phyloP scores from a whole-genome alignment of 345 rosid genomes.

The Erucastrum elatum region DNA sequence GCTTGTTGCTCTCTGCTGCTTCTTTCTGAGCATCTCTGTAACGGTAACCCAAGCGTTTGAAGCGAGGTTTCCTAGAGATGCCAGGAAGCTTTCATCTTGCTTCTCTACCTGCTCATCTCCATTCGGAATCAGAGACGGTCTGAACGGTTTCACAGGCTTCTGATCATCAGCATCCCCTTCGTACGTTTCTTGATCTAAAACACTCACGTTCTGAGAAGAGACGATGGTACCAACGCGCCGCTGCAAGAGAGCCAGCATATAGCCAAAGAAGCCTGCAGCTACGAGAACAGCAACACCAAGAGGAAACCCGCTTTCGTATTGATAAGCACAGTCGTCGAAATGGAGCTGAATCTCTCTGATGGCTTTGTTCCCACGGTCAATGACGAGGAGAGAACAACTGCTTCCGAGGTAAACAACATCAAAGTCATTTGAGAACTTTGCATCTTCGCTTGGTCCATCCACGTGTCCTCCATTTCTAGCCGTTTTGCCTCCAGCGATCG shows the following conservation, averaged over 20 bases:
- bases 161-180: conserved; percentile 46
- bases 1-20: conserved; percentile 38
- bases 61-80: conserved; percentile 63
- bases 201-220: conserved; percentile 69
- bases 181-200: conserved; percentile 51
- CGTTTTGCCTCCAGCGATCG: conserved; percentile 96
- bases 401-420: conserved; percentile 96
- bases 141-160: conserved; percentile 61
- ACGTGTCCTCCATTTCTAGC: conserved; percentile 79
- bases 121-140: conserved; percentile 84
- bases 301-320: conserved; percentile 92
- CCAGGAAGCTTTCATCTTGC: conserved; percentile 76
- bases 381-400: conserved; percentile 93
- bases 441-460: conserved; percentile 99
- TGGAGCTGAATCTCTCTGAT: conserved; percentile 96
- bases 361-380: conserved; percentile 92
- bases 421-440: conserved; percentile 91
- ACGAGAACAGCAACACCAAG: conserved; percentile 90
- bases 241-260: conserved; percentile 94
- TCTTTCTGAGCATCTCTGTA: conserved; percentile 46
- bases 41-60: conserved; percentile 54
- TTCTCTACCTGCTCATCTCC: conserved; percentile 66
- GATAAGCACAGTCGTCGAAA: conserved; percentile 98
- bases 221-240: conserved; percentile 67
- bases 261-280: conserved; percentile 93